Base-by-base conservation (phyloP, 176 grass and related monocot species). In the Dactylis glomerata region DNA sequence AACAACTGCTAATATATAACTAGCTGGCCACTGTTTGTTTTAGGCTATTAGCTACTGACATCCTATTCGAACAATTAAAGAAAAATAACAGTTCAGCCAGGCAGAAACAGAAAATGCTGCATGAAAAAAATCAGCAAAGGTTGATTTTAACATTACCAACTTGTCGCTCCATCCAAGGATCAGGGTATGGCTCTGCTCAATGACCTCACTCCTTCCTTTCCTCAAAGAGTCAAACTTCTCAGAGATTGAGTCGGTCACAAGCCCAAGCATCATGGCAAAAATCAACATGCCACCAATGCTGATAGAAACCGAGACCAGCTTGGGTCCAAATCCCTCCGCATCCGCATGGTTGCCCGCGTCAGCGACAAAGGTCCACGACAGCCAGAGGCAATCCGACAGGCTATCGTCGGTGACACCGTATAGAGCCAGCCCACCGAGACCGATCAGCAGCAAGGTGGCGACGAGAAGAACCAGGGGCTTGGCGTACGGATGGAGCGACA, bases 231-330 rank as follows among this genome's bases (percentile, higher is more conserved):
- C 92, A 83, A 94, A 94, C 77, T 94, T 94, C 78, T 94, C 92
- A 24, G 92, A 94, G 15, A 94, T 94, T 5, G 92, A 86, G 87
- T 92, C 92, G 31, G 89, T 91, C 45, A 94, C 85, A 64, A 94
- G 89, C 24, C 92, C 92, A 92, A 94, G 92, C 92, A 94, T 94
- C 92, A 94, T 94, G 30, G 92, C 92, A 49, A 94, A 94, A 85
- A 91, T 76, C 82, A 94, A 49, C 92, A 94, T 92, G 57, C 92
- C 92, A 80, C 92, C 92, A 51, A 94, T 85, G 76, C 92, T 94
- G 81, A 92, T 92, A 45, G 81, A 91, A 79, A 94, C 84, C 7
- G 92, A 91, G 76, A 94, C 92, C 75, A 94, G 75, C 89, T 92
- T 94, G 37, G 84, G 92, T 57, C 92, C 89, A 89, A 91, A 28